Evolutionary conservation across 345 rosid species (phyloP).

Genomic region (Geranium rotundifolium): DNA sequence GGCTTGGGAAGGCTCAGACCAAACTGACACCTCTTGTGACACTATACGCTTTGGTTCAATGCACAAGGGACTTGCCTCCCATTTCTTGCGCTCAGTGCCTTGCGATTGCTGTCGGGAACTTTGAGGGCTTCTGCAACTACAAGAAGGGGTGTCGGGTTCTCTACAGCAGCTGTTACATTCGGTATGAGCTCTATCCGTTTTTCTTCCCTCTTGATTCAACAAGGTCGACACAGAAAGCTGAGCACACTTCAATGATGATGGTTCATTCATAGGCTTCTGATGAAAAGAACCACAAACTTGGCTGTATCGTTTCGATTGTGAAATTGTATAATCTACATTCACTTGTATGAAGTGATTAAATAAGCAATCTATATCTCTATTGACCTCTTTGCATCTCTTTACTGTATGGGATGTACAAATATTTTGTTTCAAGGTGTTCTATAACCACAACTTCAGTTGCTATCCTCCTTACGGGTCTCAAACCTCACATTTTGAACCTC

Average conservation of each 20-base stretch:
- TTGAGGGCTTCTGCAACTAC: conserved; percentile 34
- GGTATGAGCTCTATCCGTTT: conserved; percentile 76
- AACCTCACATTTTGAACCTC: not conserved
- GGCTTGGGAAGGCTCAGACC: conserved; percentile 52
- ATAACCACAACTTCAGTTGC: not conserved
- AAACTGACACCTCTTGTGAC: conserved; percentile 40
- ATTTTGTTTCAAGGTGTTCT: too few species aligned
- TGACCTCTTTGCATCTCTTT: too few species aligned
- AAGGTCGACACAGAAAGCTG: conserved; percentile 7
- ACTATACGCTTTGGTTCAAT: conserved; percentile 56
- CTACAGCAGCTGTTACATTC: conserved; percentile 58
- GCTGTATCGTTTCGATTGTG: too few species aligned
- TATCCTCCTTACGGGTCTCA: too few species aligned
- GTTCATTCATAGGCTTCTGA: conserved; percentile 23
- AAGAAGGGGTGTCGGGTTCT: conserved; percentile 55
- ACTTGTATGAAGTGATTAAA: too few species aligned
- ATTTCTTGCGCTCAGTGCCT: conserved; percentile 65
- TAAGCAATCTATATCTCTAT: too few species aligned
- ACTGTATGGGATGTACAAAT: too few species aligned
- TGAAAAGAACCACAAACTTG: too few species aligned
- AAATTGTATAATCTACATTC: not conserved
- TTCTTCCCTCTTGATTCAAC: conserved; percentile 48
- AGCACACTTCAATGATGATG: conserved; percentile 9
- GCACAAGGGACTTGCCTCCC: conserved; percentile 49
- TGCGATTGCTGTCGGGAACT: conserved; percentile 46